phyloP scores from a whole-genome alignment of 1,139 yeast species.

The Geotrichum histeridarum region DNA sequence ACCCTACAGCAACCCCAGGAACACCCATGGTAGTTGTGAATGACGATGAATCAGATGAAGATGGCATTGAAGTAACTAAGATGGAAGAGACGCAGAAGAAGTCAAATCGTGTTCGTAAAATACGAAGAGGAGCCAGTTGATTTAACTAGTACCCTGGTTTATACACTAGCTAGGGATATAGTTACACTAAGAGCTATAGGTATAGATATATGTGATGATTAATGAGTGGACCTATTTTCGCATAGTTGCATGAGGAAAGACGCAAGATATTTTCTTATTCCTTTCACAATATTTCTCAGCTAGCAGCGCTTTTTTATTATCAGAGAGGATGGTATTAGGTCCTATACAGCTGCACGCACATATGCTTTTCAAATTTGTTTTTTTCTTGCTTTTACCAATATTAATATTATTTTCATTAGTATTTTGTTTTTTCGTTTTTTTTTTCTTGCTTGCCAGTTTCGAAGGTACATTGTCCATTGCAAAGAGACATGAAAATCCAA shows the following conservation, averaged over 20 bases:
- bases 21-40: neutral
- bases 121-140: neutral
- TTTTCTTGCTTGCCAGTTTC: neutral
- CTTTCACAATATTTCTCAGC: too few species aligned
- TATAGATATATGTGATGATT: neutral
- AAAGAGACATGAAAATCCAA: too few species aligned
- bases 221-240: neutral
- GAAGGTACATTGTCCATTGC: neutral
- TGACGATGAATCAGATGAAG: neutral
- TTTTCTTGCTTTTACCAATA: neutral
- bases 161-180: neutral
- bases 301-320: too few species aligned
- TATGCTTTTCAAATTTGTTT: neutral
- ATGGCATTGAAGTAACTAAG: neutral
- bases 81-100: neutral
- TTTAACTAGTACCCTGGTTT: neutral
- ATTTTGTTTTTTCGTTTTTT: neutral
- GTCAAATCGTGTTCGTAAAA: neutral
- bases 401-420: neutral
- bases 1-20: neutral
- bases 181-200: neutral
- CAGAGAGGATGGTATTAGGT: too few species aligned
- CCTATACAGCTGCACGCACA: too few species aligned
- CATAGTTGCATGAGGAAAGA: too few species aligned
- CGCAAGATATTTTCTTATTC: too few species aligned